These are phyloP conservation scores for Aquilaria yunnanensis DNA, from an alignment of 345 rosid species.

Conservation along the genomic window DNA sequence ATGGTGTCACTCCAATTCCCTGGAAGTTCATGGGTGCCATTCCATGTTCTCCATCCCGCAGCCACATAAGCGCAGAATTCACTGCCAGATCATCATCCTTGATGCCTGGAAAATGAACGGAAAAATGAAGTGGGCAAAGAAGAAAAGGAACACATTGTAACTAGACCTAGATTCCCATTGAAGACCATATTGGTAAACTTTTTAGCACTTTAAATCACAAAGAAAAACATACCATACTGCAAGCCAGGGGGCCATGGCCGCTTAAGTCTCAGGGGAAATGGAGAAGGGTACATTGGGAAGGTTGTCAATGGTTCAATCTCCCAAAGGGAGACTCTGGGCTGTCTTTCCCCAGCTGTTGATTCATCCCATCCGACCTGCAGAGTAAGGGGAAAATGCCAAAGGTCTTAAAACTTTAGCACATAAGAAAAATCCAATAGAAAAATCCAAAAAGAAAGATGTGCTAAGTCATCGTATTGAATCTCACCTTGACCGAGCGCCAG, in stretches of 20 bases:
- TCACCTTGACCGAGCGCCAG: conserved; percentile 88
- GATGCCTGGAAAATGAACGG: conserved; percentile 36
- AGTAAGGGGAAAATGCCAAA: not conserved
- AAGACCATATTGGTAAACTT: not conserved
- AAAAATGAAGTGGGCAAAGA: not conserved
- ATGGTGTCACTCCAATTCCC: conserved; percentile 78
- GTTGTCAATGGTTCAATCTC: conserved; percentile 97
- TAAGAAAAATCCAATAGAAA: not conserved
- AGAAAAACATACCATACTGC: conserved; percentile 49
- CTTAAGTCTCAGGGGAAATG: conserved; percentile 87
- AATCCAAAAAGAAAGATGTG: not conserved
- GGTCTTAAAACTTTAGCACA: not conserved
- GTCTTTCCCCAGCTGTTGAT: conserved; percentile 97
- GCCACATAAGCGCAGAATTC: conserved; percentile 80
- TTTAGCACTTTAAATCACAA: not conserved
- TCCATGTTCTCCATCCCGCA: conserved; percentile 60
- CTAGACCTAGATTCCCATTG: too few species aligned
- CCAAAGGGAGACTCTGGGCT: conserved; percentile 97
- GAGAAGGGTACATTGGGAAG: conserved; percentile 96
- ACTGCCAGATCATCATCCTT: conserved; percentile 74
- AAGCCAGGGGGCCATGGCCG: conserved; percentile 96
- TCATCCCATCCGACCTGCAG: conserved; percentile 99
- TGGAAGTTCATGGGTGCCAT: conserved; percentile 61
- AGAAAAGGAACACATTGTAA: not conserved
- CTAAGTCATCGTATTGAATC: not conserved